Percentiles rank a stretch among this genome's conserved stretches.
phyloP scores from a whole-genome alignment of 208 protist species.

The Acanthamoeba royreba region DNA sequence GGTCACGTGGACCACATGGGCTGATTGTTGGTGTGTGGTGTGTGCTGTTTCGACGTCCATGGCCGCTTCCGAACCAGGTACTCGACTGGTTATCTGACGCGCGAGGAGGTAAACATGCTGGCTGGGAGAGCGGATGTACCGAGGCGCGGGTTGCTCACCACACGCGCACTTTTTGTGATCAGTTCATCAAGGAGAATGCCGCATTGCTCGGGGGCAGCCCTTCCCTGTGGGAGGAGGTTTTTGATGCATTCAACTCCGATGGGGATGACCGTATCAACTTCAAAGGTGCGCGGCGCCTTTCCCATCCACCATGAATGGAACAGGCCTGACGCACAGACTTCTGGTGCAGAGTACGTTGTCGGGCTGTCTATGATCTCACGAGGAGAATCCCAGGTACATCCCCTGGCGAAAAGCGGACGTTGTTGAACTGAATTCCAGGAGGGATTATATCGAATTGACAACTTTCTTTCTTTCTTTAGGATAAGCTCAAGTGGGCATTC shows the following conservation, averaged over 20 bases:
- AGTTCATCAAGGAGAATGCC: neutral
- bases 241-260: neutral
- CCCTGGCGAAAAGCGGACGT: too few species aligned
- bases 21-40: too few species aligned
- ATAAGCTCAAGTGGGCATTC: neutral
- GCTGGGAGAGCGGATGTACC: too few species aligned
- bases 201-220: neutral
- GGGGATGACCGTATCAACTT: neutral
- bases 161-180: neutral
- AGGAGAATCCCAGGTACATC: neutral
- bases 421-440: neutral
- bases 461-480: neutral
- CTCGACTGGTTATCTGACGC: neutral
- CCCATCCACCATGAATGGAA: too few species aligned
- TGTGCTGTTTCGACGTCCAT: too few species aligned
- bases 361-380: neutral
- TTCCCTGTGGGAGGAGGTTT: neutral
- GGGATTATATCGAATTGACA: neutral
- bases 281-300: too few species aligned
- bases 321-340: too few species aligned
- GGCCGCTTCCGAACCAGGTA: neutral
- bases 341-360: neutral
- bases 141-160: too few species aligned
- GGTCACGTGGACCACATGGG: too few species aligned
- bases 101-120: neutral